Conservation (phyloP, 176 grass and related monocot genomes). For the Oryza meyeriana region DNA sequence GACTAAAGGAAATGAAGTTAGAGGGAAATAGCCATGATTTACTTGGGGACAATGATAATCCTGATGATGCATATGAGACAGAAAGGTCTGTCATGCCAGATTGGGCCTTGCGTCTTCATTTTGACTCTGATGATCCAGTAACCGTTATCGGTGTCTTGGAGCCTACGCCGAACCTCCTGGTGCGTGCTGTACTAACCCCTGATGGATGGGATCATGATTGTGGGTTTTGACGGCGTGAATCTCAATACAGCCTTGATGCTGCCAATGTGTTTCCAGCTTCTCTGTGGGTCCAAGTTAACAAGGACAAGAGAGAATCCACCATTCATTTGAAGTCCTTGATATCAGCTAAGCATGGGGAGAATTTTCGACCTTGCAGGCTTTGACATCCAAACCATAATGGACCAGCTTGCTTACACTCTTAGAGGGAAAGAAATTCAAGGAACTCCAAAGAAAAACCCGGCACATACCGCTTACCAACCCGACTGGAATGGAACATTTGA, state of each 20-base stretch:
- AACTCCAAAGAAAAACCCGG: slow-evolving; percentile 66
- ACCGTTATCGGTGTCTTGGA: slow-evolving; percentile 70
- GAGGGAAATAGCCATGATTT: slow-evolving; percentile 22
- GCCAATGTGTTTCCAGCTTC: slow-evolving; percentile 52
- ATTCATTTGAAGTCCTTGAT: slow-evolving; percentile 83
- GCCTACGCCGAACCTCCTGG: slow-evolving; percentile 54
- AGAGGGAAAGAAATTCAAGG: slow-evolving; percentile 76
- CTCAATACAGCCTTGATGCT: slow-evolving; percentile 58
- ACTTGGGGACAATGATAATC: slow-evolving; percentile 34
- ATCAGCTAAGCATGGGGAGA: slow-evolving; percentile 66
- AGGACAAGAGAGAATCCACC: slow-evolving; percentile 84
- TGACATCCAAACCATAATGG: slow-evolving; percentile 69
- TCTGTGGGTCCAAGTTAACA: slow-evolving; percentile 67
- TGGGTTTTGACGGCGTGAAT: slow-evolving; percentile 77
- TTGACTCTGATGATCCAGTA: slow-evolving; percentile 77
- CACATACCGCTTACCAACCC: too few relatives aligned
- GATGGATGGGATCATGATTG: slow-evolving; percentile 97
- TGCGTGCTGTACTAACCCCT: slow-evolving; percentile 59
- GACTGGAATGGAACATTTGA: too few relatives aligned
- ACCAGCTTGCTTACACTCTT: slow-evolving; percentile 63
- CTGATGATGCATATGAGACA: slow-evolving; percentile 42
- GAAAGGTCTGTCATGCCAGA: slow-evolving; percentile 59
- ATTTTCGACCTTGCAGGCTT: slow-evolving; percentile 70
- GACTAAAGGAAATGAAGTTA: slow-evolving; percentile 57
- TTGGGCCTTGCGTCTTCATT: slow-evolving; percentile 81